Base-by-base conservation (phyloP, 1,284 basidiomycete species). In the Phenoliferia sp. region DNA sequence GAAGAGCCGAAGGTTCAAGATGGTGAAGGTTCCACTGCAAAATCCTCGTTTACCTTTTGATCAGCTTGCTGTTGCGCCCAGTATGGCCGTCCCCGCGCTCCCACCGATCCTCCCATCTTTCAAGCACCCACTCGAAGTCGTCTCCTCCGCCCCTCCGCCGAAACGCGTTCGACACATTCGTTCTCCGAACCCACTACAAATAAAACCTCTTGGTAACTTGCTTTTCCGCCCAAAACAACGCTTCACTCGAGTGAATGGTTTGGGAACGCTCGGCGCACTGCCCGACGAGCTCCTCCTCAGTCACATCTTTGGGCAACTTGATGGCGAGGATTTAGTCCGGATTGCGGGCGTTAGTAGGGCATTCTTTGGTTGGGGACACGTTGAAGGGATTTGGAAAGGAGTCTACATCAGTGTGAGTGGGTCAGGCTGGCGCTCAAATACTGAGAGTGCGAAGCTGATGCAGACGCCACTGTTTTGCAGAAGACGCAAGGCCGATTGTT, bases 341-440 rank as follows among this genome's bases (percentile, higher is more conserved):
- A 48, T 64, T 16, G 61, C 69, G 36, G 57, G 59, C 6, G 61
- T 62, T 17, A 66, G 63, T 26, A 59, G 52, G 17, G 69, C 76
- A 0, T 70, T 78, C 59, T 77, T 74, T 63, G 77, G 73, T 3
- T 77, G 74, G 61, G 59, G 70, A 9, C 36, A 64, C 3, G 69
- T 74, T 36, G 75, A 78, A 50, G 71, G 69, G 10, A 63, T 74
- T 26, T 78, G 75, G 76, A 78, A 77, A 62, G 69, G 73, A 17
- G 62, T 67, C 3, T 76, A 73, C 61, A 60, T 77, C 26, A 54
- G 54, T 3, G 75, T 68, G 31, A 39, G 62, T 39, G 17, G 39
- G 22, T 22, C 39, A 22, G n/a, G n/a, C n/a, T 32, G 29, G 19
- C 19, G 19, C 32, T 52, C 12, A 5, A 12, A 3, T 26, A n/a